Base-by-base conservation (phyloP, 371 early-diverging fungal species). In the Syncephalastrum racemosum region DNA sequence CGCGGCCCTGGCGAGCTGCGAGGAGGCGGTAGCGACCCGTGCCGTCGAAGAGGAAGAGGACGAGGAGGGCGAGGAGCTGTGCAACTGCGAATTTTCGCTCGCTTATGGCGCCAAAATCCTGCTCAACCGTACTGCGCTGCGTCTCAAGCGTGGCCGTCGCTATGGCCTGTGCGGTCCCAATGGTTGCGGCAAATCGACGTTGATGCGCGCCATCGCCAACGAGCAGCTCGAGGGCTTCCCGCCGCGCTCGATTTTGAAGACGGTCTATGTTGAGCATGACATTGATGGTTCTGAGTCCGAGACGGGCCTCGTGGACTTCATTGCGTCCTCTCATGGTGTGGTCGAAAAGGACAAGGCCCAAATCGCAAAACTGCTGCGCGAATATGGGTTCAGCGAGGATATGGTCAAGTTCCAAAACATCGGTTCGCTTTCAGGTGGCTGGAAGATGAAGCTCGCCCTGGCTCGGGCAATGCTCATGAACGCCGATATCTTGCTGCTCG, bases 371-470 rank as follows among this genome's bases (percentile, higher is more conserved):
- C 80, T 79, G 56, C 71, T 89, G 54, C 64, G 63, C 48, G 67
- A 74, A 53, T 83, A 88, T 63, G 88, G 87, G 54, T 89, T 89
- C 80, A 72, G 77, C 64, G 81, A 81, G 25, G 84, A 81, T 43
- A 81, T 84, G 79, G 79, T 77, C 50, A 68, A 67, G 45, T 79
- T 80, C 59, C 62, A 63, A 54, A 71, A 85, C 25, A 85, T 89
- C 63, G 83, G 83, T 52, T 80, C 85, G 50, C 83, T 93, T 14
- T 90, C 90, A 59, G 94, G 94, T 73, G 94, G 94, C 36, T 91
- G 91, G 89, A 90, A 90, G 77, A 91, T 90, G 87, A 88, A 90
- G 80, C 75, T 93, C 45, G 90, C 86, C 54, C 75, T 93, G 53
- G 90, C 91, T 27, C 78, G 88, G 54, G 88, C 91, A 13, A 91